Evolutionary conservation across 129 eudicot species (phyloP), one percentile per base, ranked within the genome.

Genomic region (Tagetes patula): DNA sequence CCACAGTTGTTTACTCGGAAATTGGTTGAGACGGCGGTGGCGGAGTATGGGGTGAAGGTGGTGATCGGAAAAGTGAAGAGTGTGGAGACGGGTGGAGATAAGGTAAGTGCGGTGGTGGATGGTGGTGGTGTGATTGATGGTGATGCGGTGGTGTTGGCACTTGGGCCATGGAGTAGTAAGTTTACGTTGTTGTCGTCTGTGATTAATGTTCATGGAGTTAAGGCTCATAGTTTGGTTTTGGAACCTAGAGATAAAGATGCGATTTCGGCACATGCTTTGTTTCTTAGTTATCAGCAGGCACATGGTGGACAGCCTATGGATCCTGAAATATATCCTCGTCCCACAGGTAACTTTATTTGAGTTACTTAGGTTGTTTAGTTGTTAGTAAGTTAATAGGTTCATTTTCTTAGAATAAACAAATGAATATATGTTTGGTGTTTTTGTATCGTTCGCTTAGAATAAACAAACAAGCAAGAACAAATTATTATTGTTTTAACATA

Each of bases 241-340:
- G 93, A 90, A 78, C 97, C 97, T 38, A 90, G 77, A 48, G 86
- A 81, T 38, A 66, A 71, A 3, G 73, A 73, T 68, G 85, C 81
- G 0, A 90, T 94, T 11, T 76, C 96, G 6, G 84, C 98, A 1
- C 93, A 94, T 70, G 96, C 98, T 2, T 54, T 90, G 60, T 94
- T 88, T 71, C 66, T 94, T 45, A 94, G 82, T 74, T 94, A 87
- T 45, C 71, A 73, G 75, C 70, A 85, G 56, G 85, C 85, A 14
- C 77, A 63, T 12, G 96, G 91, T 39, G 93, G 96, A 55, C 82
- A 43, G 47, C 89, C 96, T 27, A 70, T 88, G 91, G 98, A 94
- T 54, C 98, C 96, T 30, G 96, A 94, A 78, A 86, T 90, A 3
- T 94, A 94, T 73, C 98, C 98, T 20, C 96, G 98, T 13, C 98